Evolutionary conservation across 139 green algal species (phyloP).

Genomic region (Chlorella sp.): DNA sequence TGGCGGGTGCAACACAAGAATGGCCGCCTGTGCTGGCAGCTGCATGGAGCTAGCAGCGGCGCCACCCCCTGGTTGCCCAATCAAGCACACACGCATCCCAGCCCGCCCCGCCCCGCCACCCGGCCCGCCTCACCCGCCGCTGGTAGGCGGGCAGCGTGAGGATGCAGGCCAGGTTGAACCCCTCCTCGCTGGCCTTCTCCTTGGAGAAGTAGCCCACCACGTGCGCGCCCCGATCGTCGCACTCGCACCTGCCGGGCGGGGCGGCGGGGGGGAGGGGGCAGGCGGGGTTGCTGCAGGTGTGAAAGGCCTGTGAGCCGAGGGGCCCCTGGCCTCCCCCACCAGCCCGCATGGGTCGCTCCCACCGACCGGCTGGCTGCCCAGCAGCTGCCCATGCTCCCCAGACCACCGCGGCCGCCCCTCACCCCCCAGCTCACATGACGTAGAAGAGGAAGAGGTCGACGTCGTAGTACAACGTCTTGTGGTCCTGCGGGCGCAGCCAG

Average conservation of each 20-base stretch:
- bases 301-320: too few species aligned
- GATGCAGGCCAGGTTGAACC: constrained; percentile 99
- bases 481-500: constrained; percentile 83
- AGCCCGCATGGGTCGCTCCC: too few species aligned
- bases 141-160: constrained; percentile 97
- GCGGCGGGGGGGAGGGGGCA: too few species aligned
- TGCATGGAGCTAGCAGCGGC: background rate
- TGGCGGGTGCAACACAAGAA: background rate
- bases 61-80: too few species aligned
- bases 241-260: constrained; percentile 65
- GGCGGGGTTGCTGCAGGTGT: too few species aligned
- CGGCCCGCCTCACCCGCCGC: constrained; percentile 60
- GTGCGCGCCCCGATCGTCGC: constrained; percentile 95
- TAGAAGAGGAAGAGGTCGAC: constrained; percentile 99
- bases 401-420: too few species aligned
- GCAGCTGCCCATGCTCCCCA: too few species aligned
- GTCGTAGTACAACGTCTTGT: constrained; percentile 99
- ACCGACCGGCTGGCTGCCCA: too few species aligned
- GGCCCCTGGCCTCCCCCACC: too few species aligned
- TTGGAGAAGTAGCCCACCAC: constrained; percentile 78
- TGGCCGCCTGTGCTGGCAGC: too few species aligned
- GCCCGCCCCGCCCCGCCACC: background rate
- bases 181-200: constrained; percentile 87
- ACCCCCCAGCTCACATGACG: constrained; percentile 73
- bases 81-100: background rate